Percentiles rank a stretch among this genome's conserved stretches.
phyloP scores from a whole-genome alignment of 2,329 filamentous ascomycete species.

The Cladosporium austrohemisphaericum region DNA sequence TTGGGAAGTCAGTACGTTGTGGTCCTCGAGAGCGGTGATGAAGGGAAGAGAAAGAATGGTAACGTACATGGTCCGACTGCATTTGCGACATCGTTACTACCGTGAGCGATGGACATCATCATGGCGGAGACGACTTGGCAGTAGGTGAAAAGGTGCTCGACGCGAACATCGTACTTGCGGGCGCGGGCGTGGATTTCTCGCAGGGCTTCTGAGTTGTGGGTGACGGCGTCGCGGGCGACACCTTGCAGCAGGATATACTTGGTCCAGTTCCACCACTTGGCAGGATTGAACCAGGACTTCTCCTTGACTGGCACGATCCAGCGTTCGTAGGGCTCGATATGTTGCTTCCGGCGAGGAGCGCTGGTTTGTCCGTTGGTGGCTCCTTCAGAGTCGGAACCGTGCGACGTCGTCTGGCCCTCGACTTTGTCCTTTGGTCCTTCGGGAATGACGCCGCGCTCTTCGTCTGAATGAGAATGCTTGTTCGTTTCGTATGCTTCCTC shows the following conservation, averaged over 20 bases:
- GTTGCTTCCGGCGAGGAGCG: too few relatives aligned
- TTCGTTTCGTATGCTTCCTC: too few relatives aligned
- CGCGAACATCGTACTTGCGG: conserved; percentile 57
- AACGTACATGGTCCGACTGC: conserved; percentile 61
- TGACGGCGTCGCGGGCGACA: conserved; percentile 24
- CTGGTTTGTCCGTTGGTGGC: too few relatives aligned
- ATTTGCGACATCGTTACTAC: conserved; percentile 61
- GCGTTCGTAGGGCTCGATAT: conserved; percentile 2
- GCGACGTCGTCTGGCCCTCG: neutral
- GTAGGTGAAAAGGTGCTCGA: conserved; percentile 62
- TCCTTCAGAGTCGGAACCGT: too few relatives aligned
- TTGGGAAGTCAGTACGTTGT: too few relatives aligned
- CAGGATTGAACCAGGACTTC: conserved; percentile 12
- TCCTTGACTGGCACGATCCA: conserved; percentile 8
- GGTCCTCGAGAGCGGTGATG: too few relatives aligned
- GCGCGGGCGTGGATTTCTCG: conserved; percentile 40
- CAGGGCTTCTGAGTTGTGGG: conserved; percentile 44
- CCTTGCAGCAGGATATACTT: conserved; percentile 23
- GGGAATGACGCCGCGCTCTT: too few relatives aligned
- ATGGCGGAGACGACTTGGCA: conserved; percentile 64
- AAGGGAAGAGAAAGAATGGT: too few relatives aligned
- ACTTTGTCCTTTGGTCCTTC: too few relatives aligned
- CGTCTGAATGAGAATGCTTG: too few relatives aligned
- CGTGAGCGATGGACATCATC: conserved; percentile 67
- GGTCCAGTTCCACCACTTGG: conserved; percentile 19